A percentile compares a stretch with the other conserved stretches of the same genome.
Conservation (phyloP, 2,329 filamentous ascomycete species). For the Aspergillus neotritici region DNA sequence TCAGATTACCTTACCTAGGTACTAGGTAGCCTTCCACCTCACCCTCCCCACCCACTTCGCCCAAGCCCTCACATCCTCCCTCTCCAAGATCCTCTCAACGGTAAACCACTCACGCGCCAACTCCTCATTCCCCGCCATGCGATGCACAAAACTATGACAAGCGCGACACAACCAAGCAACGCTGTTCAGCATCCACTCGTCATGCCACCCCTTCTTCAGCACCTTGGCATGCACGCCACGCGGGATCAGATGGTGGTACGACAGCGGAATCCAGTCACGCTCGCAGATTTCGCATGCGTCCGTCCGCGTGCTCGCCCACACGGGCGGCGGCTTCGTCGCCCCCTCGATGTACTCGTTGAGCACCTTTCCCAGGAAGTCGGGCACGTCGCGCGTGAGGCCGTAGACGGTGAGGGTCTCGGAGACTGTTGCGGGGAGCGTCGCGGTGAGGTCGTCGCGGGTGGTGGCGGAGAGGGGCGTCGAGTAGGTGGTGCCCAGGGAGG, state of each 20-base stretch:
- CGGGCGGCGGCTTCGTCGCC: conserved; percentile 57
- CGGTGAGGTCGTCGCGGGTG: conserved; percentile 49
- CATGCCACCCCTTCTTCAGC: conserved; percentile 73
- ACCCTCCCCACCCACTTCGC: conserved; percentile 66
- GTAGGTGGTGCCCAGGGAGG: conserved; percentile 51
- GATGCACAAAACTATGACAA: conserved; percentile 78
- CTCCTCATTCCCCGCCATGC: conserved; percentile 69
- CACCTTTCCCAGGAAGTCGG: conserved; percentile 57
- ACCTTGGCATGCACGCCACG: conserved; percentile 69
- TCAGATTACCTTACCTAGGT: neutral
- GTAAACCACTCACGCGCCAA: conserved; percentile 68
- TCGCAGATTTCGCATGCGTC: conserved; percentile 69
- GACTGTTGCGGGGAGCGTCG: conserved; percentile 54
- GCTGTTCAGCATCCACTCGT: conserved; percentile 66
- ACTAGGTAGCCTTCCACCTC: conserved; percentile 62
- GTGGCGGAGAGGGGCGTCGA: conserved; percentile 50
- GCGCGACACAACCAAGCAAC: conserved; percentile 83
- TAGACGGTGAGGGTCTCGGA: conserved; percentile 65
- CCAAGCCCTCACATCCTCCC: conserved; percentile 67
- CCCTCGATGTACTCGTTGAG: conserved; percentile 58
- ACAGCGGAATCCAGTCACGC: conserved; percentile 67
- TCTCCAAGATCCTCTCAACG: conserved; percentile 62
- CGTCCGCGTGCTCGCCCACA: conserved; percentile 54
- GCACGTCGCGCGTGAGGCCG: conserved; percentile 51
- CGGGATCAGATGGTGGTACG: conserved; percentile 85